A percentile compares a stretch with the other conserved stretches of the same genome.
phyloP scores from a whole-genome alignment of 768 basidiomycete genomes.

The Lyophyllum shimeji region DNA sequence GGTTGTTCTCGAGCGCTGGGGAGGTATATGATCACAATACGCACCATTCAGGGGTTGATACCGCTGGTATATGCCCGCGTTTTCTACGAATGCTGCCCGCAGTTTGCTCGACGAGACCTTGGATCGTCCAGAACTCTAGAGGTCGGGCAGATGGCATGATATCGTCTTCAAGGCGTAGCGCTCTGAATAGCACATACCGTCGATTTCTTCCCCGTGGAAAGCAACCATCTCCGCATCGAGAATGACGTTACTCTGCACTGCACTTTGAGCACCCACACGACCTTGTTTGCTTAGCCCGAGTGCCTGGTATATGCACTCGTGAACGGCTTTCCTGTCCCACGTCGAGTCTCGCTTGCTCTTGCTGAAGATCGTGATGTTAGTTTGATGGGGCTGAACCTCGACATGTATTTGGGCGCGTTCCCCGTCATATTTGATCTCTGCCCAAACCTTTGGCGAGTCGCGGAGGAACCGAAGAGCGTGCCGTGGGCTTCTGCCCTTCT shows the following conservation, averaged over 20 bases:
- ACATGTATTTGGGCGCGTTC: slow-evolving; percentile 95
- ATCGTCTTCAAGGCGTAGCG: neutral
- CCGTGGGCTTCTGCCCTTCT: slow-evolving; percentile 63
- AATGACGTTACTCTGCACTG: slow-evolving; percentile 42
- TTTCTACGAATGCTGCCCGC: slow-evolving; percentile 51
- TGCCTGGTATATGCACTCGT: slow-evolving; percentile 55
- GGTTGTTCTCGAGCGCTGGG: neutral
- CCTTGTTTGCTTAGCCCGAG: slow-evolving; percentile 40
- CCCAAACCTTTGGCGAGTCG: slow-evolving; percentile 57
- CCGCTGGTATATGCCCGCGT: slow-evolving; percentile 16
- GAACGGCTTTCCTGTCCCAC: slow-evolving; percentile 67
- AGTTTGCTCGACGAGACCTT: slow-evolving; percentile 55
- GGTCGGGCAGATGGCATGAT: neutral
- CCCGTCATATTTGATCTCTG: slow-evolving; percentile 94
- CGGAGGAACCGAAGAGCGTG: slow-evolving; percentile 52
- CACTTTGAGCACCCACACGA: slow-evolving; percentile 11
- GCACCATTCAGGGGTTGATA: slow-evolving; percentile 14
- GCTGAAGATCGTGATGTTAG: slow-evolving; percentile 74
- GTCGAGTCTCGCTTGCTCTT: slow-evolving; percentile 89
- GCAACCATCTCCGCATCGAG: slow-evolving; percentile 92
- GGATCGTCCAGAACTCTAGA: slow-evolving; percentile 77
- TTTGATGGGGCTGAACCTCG: slow-evolving; percentile 41
- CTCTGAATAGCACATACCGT: slow-evolving; percentile 46
- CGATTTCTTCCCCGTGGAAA: slow-evolving; percentile 66
- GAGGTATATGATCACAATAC: slow-evolving; percentile 15